These are phyloP conservation scores for Talaromyces rugulosus DNA, from an alignment of 2,329 filamentous ascomycete species.

Conservation along the genomic window DNA sequence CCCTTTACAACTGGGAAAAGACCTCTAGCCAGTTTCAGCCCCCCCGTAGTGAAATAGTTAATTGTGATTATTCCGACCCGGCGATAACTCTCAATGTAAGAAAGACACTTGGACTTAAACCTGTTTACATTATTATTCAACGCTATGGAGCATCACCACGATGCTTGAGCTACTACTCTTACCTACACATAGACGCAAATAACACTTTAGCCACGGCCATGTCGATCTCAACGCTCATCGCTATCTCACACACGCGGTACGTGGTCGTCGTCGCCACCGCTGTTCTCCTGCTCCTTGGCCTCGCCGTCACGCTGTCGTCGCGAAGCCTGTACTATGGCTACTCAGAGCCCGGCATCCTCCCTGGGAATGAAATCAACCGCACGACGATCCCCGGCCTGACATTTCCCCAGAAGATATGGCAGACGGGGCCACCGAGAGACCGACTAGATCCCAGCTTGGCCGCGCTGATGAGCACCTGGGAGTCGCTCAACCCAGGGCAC, in stretches of 20 bases:
- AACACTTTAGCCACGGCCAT: neutral
- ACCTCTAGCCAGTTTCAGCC: neutral
- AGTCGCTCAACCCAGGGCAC: neutral
- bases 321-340: neutral
- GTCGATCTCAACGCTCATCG: neutral
- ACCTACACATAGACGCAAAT: neutral
- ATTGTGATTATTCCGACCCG: neutral
- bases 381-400: neutral
- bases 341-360: neutral
- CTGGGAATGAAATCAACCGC: neutral
- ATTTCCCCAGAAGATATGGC: neutral
- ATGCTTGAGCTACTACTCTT: neutral
- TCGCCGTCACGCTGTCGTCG: neutral
- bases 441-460: neutral
- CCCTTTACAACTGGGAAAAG: neutral
- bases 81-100: neutral
- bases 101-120: neutral
- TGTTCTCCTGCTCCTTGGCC: neutral
- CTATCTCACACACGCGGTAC: neutral
- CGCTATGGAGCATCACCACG: neutral
- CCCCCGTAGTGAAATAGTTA: neutral
- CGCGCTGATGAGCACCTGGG: neutral
- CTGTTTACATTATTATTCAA: neutral
- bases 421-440: neutral
- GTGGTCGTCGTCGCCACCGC: neutral